Evolutionary conservation across 2,329 filamentous ascomycete genomes (phyloP), one percentile per base, ranked within the genome.

Genomic region (Sclerotinia trifoliorum): DNA sequence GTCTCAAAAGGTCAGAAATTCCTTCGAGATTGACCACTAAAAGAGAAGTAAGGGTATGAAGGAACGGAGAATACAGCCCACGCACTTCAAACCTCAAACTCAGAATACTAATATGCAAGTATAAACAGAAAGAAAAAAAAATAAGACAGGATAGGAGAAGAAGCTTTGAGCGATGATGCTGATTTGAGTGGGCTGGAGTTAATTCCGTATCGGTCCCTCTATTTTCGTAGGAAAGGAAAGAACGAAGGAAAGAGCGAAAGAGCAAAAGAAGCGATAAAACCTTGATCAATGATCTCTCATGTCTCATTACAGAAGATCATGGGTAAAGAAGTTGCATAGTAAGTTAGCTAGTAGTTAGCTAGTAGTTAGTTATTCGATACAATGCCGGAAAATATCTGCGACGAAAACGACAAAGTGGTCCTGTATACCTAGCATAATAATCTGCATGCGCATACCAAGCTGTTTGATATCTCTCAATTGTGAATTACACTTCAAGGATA

Each of bases 21-120:
- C 57, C 60, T 63, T 63, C 39, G 48, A 63, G 55, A 56, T 63
- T 67, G 58, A 42, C 35, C 48, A 62, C 35, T 55, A 69, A 64
- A 49, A 68, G 17, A 44, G 54, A 60, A n/a, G 49, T 65, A 65
- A 44, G 62, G 62, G 62, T 65, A 55, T 21, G 48, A 42, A 58
- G 32, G 29, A 17, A 66, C 64, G 55, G 55, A 61, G 29, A 49
- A 39, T 55, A 49, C 64, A 61, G 54, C 64, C 60, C 54, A 61
- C 64, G 44, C 54, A 51, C 64, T 57, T 44, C 64, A 15, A 42
- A 42, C 13, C 3, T 42, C 39, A 61, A 60, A 49, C 42, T 57
- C 26, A 48, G 39, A 49, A 49, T 49, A 48, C 46, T 46, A 15
- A 65, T 55, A 65, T 65, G 63, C 63, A 66, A 39, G 55, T 60